Base-by-base conservation (phyloP, 139 green algal species). In the Volvox reticuliferus region DNA sequence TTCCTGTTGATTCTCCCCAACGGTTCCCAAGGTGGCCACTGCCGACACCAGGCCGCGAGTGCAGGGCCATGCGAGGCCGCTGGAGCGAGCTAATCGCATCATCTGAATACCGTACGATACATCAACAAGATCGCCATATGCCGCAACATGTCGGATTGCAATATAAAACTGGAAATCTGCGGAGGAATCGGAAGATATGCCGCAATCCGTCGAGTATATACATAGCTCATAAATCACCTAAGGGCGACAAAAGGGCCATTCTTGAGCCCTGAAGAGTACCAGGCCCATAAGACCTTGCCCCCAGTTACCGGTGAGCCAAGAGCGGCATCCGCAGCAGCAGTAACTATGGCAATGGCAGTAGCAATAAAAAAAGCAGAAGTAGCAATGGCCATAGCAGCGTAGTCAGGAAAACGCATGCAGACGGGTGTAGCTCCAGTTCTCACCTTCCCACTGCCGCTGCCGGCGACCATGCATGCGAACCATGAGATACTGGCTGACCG, bases 361-460 rank as follows among this genome's bases (percentile, higher is more conserved):
- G n/a, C n/a, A n/a, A n/a, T n/a, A n/a, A n/a, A n/a, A n/a, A n/a
- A n/a, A n/a, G 44, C 44, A 55, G 44, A 5, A 55, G 44, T 9
- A 55, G 44, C 44, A 55, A 9, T 9, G 44, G 44, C 44, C 5
- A 9, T 9, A 55, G 44, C 44, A 55, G 44, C 9, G 5, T 9
- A 5, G 44, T 55, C 65, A 73, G 16, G 6, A 73, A 73, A 73
- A 28, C 9, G 24, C 65, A n/a, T n/a, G n/a, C n/a, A n/a, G 21
- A 16, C 5, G 21, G 16, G 24, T 28, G 24, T 24, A 73, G 65
- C 65, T 30, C 65, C 65, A 73, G 65, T 6, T 50, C 89, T 19
- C 82, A 92, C 89, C 89, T 65, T 92, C 82, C 89, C 89, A 89
- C 89, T 92, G 89, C 73, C 61, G 55, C 89, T 92, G 89, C 69